Conservation (phyloP, 306 rosid species). For the Pterocarpus macrocarpus region DNA sequence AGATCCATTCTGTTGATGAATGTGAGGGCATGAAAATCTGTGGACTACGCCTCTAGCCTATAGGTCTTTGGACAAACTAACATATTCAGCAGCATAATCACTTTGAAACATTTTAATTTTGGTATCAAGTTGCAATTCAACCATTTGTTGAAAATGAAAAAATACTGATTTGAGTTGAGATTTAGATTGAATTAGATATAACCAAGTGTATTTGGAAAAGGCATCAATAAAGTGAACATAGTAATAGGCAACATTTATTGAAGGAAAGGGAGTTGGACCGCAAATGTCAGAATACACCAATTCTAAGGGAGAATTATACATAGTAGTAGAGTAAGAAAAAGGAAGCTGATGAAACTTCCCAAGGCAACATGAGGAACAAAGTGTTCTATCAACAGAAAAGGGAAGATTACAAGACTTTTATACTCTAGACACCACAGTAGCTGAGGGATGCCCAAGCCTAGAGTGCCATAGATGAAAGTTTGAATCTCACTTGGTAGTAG, state of each 20-base stretch:
- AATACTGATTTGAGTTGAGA: background rate
- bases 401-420: too few relatives aligned
- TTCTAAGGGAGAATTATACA: too few relatives aligned
- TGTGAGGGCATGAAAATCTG: too few relatives aligned
- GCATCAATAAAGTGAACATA: too few relatives aligned
- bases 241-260: too few relatives aligned
- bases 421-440: too few relatives aligned
- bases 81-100: background rate
- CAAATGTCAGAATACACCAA: background rate
- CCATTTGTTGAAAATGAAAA: background rate
- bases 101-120: background rate
- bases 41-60: background rate
- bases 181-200: background rate
- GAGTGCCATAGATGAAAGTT: too few relatives aligned
- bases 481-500: too few relatives aligned
- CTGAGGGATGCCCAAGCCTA: too few relatives aligned
- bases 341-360: background rate
- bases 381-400: too few relatives aligned
- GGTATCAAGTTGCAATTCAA: too few relatives aligned
- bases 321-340: background rate
- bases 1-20: background rate
- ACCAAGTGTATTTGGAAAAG: background rate
- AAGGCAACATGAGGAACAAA: background rate
- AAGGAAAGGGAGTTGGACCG: background rate
- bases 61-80: too few relatives aligned